Percentiles rank a stretch among this genome's conserved stretches.
Conservation (phyloP, 108 stramenopile genomes). For the Schizochytrium sp. region DNA sequence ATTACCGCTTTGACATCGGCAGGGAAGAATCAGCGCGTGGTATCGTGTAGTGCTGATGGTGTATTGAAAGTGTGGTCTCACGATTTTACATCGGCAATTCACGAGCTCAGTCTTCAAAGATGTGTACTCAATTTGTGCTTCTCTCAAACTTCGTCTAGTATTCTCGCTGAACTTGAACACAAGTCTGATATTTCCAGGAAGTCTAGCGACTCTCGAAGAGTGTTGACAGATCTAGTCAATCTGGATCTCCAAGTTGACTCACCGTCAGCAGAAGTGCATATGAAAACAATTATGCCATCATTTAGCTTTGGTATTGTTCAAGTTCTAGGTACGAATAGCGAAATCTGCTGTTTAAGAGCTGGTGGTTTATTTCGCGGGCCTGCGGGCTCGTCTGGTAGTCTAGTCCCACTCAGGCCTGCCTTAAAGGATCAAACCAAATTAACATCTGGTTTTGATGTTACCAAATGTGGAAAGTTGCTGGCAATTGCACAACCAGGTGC, state of each 20-base stretch:
- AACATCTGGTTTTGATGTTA: background rate
- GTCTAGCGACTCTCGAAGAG: no score
- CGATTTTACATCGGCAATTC: background rate
- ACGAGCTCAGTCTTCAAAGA: background rate
- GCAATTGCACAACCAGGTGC: background rate
- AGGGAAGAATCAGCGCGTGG: background rate
- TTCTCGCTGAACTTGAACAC: background rate
- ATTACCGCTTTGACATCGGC: background rate
- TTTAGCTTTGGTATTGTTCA: background rate
- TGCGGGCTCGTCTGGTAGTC: background rate
- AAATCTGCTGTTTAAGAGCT: background rate
- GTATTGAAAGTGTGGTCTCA: background rate
- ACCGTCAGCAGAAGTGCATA: background rate
- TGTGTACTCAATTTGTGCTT: background rate
- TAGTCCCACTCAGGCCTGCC: background rate
- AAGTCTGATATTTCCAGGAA: no score
- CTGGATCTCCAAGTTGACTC: slow-evolving; percentile 21
- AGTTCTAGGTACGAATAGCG: background rate
- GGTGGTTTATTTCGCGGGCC: background rate
- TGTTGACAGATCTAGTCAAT: background rate
- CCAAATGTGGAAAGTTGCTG: slow-evolving; percentile 1
- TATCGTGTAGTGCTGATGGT: background rate
- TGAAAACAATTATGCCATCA: background rate
- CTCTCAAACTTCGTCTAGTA: background rate
- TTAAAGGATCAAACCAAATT: background rate